Percentiles rank a stretch among this genome's conserved stretches.
Conservation (phyloP, 2,329 filamentous ascomycete genomes). For the Trichoderma citrinoviride region DNA sequence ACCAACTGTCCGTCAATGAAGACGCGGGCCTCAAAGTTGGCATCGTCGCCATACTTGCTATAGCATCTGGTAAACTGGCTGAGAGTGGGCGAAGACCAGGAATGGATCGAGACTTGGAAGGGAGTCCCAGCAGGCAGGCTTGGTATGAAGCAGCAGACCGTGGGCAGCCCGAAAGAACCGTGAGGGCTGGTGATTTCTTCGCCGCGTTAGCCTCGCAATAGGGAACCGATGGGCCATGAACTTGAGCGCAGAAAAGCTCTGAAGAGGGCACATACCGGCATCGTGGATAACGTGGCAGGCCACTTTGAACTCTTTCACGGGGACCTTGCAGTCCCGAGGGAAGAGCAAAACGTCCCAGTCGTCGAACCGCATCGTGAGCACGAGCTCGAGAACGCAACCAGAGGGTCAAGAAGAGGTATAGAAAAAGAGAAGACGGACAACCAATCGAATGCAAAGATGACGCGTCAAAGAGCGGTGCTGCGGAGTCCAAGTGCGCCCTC, state of each 20-base stretch:
- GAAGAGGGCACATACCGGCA: constrained; percentile 35
- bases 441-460: neutral
- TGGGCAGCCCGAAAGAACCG: constrained; percentile 54
- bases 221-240: neutral
- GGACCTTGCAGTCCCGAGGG: constrained; percentile 62
- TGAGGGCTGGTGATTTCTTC: constrained; percentile 53
- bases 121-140: constrained; percentile 56
- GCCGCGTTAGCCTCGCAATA: neutral
- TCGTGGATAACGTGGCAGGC: constrained; percentile 67
- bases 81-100: constrained; percentile 62
- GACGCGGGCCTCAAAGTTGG: constrained; percentile 64
- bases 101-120: constrained; percentile 73
- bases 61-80: constrained; percentile 57
- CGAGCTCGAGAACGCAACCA: neutral
- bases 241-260: too few species aligned
- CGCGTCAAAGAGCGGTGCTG: neutral
- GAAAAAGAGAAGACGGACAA: neutral
- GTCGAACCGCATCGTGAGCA: constrained; percentile 70
- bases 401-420: neutral
- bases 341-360: constrained; percentile 87
- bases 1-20: constrained; percentile 65
- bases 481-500: neutral
- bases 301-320: constrained; percentile 79
- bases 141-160: constrained; percentile 69
- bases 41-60: constrained; percentile 54